phyloP scores from a whole-genome alignment of 768 basidiomycete species.

The Mycena galopus region DNA sequence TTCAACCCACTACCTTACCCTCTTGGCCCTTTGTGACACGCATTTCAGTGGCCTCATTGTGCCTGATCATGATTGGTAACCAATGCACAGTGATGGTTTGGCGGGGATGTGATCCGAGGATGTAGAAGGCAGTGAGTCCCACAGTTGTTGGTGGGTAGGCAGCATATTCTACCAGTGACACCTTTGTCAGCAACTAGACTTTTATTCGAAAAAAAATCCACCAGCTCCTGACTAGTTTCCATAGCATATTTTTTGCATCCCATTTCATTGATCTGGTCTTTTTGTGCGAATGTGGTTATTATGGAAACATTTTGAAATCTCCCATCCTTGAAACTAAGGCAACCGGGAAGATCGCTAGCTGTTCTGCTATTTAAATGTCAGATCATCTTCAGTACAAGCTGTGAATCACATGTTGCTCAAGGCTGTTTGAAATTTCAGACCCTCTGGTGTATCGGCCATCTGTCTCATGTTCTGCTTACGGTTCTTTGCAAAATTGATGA shows the following conservation, averaged over 20 bases:
- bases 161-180: neutral
- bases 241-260: neutral
- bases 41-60: neutral
- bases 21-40: neutral
- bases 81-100: neutral
- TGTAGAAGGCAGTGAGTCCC: neutral
- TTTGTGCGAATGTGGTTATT: neutral
- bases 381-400: neutral
- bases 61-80: neutral
- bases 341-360: neutral
- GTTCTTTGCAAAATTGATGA: no score
- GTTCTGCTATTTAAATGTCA: neutral
- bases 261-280: neutral
- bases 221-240: neutral
- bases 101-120: neutral
- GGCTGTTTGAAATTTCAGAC: neutral
- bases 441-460: neutral
- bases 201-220: neutral
- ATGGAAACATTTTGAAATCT: neutral
- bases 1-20: neutral
- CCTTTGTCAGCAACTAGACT: neutral
- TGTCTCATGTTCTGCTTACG: neutral
- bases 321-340: neutral
- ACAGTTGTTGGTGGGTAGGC: neutral
- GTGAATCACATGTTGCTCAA: neutral